phyloP scores from a whole-genome alignment of 345 rosid species.

The Combretum micranthum region DNA sequence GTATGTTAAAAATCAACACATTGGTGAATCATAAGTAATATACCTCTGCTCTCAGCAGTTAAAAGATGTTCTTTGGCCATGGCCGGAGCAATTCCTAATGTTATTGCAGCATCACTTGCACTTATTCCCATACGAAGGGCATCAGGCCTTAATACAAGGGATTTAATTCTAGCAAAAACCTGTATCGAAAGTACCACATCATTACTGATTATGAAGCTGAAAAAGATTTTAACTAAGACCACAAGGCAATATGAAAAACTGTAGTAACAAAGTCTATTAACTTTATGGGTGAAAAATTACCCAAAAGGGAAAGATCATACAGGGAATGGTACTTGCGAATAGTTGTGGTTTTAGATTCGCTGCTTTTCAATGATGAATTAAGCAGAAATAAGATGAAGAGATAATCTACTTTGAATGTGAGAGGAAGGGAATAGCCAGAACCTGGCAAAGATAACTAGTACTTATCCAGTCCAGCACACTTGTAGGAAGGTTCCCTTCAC shows the following conservation, averaged over 20 bases:
- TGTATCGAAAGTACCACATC: constrained; percentile 15
- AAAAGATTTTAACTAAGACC: not conserved
- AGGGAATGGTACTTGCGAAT: not conserved
- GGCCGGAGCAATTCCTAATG: constrained; percentile 90
- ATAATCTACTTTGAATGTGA: no score
- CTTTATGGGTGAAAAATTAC: no score
- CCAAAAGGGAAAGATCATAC: not conserved
- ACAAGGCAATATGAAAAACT: not conserved
- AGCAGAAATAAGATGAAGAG: no score
- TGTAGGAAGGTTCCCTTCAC: no score
- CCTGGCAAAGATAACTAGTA: no score
- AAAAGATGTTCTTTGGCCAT: constrained; percentile 98
- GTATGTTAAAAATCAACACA: not conserved
- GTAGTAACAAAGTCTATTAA: not conserved
- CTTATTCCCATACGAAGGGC: constrained; percentile 63
- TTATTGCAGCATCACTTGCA: constrained; percentile 91
- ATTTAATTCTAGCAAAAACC: constrained; percentile 72
- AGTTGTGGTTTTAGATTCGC: not conserved
- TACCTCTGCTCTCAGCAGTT: constrained; percentile 86
- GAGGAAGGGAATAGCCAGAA: no score
- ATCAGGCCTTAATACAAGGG: constrained; percentile 57
- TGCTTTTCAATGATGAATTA: no score
- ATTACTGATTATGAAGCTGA: not conserved
- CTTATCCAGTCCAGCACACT: no score
- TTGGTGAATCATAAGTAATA: not conserved